Base-by-base conservation (phyloP, 192 early-diverging fungal genomes). In the Obelidium mucronatum region DNA sequence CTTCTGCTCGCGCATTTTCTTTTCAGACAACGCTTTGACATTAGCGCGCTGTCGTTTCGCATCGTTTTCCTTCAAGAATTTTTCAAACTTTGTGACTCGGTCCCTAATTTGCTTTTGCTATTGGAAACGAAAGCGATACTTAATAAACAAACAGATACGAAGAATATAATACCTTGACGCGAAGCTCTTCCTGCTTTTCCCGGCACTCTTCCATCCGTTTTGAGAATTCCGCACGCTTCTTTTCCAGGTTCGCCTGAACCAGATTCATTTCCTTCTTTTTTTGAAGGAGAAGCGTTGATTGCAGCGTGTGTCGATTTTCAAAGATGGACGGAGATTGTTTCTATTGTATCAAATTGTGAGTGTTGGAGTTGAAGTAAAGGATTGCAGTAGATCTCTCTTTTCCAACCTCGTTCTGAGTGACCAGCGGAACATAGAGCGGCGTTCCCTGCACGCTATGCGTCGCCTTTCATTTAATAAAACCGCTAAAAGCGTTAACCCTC, bases 61-160 rank as follows among this genome's bases (percentile, higher is more conserved):
- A 74, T 90, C 89, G 64, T 90, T 90, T 66, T 90, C 89, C 58
- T 88, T 88, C 63, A 90, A 71, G 65, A 90, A 90, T 73, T 90
- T 90, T 66, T 90, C 89, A 78, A 90, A 90, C 80, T 90, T 90
- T 35, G 82, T 74, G 13, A 90, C 89, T 17, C 86, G 78, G 33
- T 90, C 89, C 31, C 85, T 66, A 31, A 90, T 85, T 81, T 90
- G 86, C 65, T 86, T 86, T 87, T 90, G 89, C 88, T 89, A 60
- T 33, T 51, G 17, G 40, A n/a, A 52, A 31, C 31, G 60, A 17
- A 66, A n/a, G 17, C 24, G 35, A 39, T 44, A 36, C 2, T 40
- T 48, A 31, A 5, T n/a, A 68, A 26, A 48, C 44, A 48, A 48
- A 48, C 44, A 48, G 3, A 76, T 36, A 54, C 6, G 39, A 42